Evolutionary conservation across 805 yeast genomes (phyloP).

Genomic region (Hanseniaspora thailandica): DNA sequence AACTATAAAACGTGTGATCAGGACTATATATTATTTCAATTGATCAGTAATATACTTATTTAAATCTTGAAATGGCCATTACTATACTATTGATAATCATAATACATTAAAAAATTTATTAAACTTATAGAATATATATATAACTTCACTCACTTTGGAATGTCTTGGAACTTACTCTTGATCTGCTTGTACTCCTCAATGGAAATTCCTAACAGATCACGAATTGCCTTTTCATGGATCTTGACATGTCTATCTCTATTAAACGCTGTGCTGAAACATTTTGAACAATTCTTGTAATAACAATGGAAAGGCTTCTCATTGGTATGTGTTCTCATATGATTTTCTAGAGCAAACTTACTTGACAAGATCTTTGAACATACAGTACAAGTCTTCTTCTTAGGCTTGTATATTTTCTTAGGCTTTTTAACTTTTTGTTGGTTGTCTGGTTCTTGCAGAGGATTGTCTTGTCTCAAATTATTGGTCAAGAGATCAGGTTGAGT

Average conservation of each 20-base stretch:
- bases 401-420: neutral
- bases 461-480: neutral
- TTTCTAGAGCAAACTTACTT: conserved; percentile 10
- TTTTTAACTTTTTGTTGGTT: neutral
- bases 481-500: neutral
- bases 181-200: conserved; percentile 3
- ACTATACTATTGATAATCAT: too few species aligned
- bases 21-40: too few species aligned
- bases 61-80: too few species aligned
- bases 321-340: conserved; percentile 11
- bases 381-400: neutral
- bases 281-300: neutral
- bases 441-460: neutral
- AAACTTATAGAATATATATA: neutral
- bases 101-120: neutral
- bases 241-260: conserved; percentile 12
- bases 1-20: too few species aligned
- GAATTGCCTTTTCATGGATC: conserved; percentile 5
- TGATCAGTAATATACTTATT: too few species aligned
- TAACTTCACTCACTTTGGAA: neutral
- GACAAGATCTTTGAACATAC: neutral
- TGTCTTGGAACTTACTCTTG: neutral
- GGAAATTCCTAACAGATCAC: neutral
- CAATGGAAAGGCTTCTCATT: conserved; percentile 8
- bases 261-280: conserved; percentile 6